These are phyloP conservation scores for Xenosphaeropsis pyriputrescens DNA, from an alignment of 2,329 filamentous ascomycete species.

Conservation along the genomic window DNA sequence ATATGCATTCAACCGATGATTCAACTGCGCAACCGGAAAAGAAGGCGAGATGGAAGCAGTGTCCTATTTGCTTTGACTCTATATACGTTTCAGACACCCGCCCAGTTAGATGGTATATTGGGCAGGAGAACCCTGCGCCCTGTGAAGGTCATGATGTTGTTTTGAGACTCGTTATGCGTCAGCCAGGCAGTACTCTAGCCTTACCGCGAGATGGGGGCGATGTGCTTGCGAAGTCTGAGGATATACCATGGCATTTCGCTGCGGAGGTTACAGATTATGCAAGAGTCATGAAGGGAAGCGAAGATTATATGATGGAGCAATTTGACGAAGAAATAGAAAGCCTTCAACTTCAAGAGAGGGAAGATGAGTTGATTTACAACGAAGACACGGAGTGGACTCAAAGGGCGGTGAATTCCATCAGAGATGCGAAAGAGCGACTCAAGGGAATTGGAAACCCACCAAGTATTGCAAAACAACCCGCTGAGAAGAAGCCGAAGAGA, in stretches of 20 bases:
- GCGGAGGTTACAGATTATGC: conserved; percentile 92
- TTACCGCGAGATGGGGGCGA: conserved; percentile 71
- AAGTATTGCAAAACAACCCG: conserved; percentile 30
- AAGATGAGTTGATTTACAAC: conserved; percentile 84
- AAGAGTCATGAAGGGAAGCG: conserved; percentile 85
- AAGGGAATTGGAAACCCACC: conserved; percentile 53
- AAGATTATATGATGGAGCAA: conserved; percentile 73
- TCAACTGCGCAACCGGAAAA: conserved; percentile 44
- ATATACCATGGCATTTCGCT: conserved; percentile 89
- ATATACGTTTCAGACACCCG: conserved; percentile 85
- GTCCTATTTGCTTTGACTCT: conserved; percentile 86
- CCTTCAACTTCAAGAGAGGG: conserved; percentile 61
- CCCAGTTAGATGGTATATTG: conserved; percentile 81
- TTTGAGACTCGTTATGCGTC: conserved; percentile 69
- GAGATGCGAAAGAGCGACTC: conserved; percentile 61
- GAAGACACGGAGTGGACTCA: conserved; percentile 89
- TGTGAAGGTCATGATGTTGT: conserved; percentile 81
- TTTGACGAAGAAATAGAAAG: conserved; percentile 67
- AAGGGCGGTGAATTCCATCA: conserved; percentile 64
- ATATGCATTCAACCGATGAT: conserved; percentile 81
- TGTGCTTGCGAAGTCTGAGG: conserved; percentile 50
- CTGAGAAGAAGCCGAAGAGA: conserved; percentile 28
- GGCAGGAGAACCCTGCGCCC: conserved; percentile 71
- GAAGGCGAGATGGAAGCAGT: conserved; percentile 78
- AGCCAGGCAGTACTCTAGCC: conserved; percentile 69